phyloP scores from a whole-genome alignment of 768 basidiomycete species.

The Kwoniella sp. region DNA sequence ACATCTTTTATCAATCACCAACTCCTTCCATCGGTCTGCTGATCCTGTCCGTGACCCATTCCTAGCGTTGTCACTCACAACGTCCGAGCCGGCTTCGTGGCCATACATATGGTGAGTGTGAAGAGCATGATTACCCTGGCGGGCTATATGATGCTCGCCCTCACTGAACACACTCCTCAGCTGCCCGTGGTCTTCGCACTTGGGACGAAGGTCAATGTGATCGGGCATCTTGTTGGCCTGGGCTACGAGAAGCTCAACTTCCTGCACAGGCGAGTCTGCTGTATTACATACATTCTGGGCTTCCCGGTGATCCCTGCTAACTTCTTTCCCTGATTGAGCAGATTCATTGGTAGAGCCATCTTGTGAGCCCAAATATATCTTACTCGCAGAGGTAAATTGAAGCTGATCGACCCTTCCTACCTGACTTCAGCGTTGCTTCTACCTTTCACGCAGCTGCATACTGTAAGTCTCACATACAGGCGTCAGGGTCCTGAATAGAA shows the following conservation, averaged over 20 bases:
- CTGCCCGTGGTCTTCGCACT: conserved; percentile 48
- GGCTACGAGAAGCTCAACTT: conserved; percentile 42
- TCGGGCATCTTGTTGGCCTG: conserved; percentile 44
- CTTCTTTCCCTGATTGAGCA: too few relatives aligned
- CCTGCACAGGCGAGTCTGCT: conserved; percentile 30
- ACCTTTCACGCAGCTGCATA: conserved; percentile 45
- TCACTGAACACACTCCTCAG: conserved; percentile 14
- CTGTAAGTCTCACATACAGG: conserved; percentile 30
- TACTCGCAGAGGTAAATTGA: neutral
- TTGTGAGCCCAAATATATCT: conserved; percentile 29
- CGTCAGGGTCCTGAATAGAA: too few relatives aligned
- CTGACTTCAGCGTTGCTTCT: conserved; percentile 19
- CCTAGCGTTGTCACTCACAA: conserved; percentile 5
- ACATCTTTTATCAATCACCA: neutral
- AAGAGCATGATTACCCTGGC: neutral
- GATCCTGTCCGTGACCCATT: neutral
- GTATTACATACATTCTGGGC: neutral
- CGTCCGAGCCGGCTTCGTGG: conserved; percentile 12
- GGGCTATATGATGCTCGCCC: too few relatives aligned
- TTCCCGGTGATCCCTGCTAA: too few relatives aligned
- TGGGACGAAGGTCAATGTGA: conserved; percentile 44
- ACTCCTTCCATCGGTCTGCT: neutral
- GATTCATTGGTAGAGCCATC: conserved; percentile 43
- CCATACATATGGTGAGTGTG: conserved; percentile 8
- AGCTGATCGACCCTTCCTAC: neutral